A percentile compares a stretch with the other conserved stretches of the same genome.
phyloP scores from a whole-genome alignment of 73 alveolate species.

The Paramecium bursaria region DNA sequence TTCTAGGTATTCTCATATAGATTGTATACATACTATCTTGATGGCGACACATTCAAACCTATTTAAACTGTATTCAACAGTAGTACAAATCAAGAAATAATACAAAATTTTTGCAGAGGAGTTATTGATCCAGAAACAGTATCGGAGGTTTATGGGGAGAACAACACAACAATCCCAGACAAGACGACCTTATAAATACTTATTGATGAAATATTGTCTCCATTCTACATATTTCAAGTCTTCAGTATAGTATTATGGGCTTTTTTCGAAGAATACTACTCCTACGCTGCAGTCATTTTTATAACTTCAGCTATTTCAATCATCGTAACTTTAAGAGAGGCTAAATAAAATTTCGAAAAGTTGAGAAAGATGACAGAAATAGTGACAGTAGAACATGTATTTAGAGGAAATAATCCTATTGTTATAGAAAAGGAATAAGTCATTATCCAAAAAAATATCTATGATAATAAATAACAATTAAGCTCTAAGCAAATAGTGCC shows the following conservation, averaged over 20 bases:
- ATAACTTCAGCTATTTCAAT: constrained; percentile 81
- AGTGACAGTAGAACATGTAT: constrained; percentile 79
- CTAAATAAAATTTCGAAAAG: constrained; percentile 82
- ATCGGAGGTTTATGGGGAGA: constrained; percentile 40
- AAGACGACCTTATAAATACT: constrained; percentile 56
- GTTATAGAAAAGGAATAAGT: constrained; percentile 53
- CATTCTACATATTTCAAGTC: constrained; percentile 85
- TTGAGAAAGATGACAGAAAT: constrained; percentile 90
- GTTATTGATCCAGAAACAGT: constrained; percentile 17
- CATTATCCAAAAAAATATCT: constrained; percentile 13
- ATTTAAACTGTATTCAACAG: constrained; percentile 27
- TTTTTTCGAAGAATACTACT: constrained; percentile 82
- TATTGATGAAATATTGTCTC: constrained; percentile 80
- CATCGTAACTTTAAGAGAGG: constrained; percentile 82
- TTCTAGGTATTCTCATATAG: constrained; percentile 43
- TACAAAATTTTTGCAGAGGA: constrained; percentile 50
- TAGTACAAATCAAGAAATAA: constrained; percentile 29
- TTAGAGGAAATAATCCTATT: constrained; percentile 69
- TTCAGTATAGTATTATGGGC: constrained; percentile 82
- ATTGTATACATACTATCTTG: constrained; percentile 49
- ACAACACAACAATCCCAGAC: constrained; percentile 66
- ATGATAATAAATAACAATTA: constrained; percentile 41
- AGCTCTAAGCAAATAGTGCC: constrained; percentile 93
- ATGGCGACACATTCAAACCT: constrained; percentile 53
- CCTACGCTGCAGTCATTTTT: constrained; percentile 88